Base-by-base conservation (phyloP, 495 filamentous ascomycete species). In the Halenospora varia region DNA sequence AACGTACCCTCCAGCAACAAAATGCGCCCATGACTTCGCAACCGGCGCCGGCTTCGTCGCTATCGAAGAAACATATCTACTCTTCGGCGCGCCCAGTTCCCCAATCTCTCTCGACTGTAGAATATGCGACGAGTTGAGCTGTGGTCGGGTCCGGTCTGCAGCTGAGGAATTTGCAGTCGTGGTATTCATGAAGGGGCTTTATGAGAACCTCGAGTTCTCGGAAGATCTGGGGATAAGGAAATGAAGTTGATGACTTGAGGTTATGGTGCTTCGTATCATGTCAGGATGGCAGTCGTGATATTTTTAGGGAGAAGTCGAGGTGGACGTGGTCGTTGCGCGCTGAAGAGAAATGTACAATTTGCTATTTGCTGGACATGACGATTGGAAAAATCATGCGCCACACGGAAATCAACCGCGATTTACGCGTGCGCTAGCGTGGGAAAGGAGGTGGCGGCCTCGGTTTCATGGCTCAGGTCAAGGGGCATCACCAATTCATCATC, bases 21-120 rank as follows among this genome's bases (percentile, higher is more conserved):
- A 84, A 77, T 94, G 91, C 56, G 89, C 87, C 85, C 90, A 93
- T 73, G 89, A 88, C 69, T 91, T 93, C 39, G 78, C 79, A 52
- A 87, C 77, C 15, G 84, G 75, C 25, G 74, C 55, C 35, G 65
- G 62, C 41, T 60, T 62, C 24, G 59, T 41, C 54, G 61, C 57
- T 48, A 62, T 62, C 50, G 55, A 60, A 40, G 61, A 58, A 23
- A 56, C 70, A 62, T 72, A 67, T 49, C 70, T 61, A 29, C 40
- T 23, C 39, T 59, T 56, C 44, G 56, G 18, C 23, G 54, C 19
- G 1, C 51, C 22, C 4, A 48, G 35, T 25, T 83, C 82, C 44
- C 82, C 85, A 1, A 75, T 82, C 67, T 89, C 86, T 25, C 80
- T 72, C 23, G 85, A 85, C 62, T 88, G 83, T 1, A 80, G 57